phyloP scores from a whole-genome alignment of 495 filamentous ascomycete species.

The Penicillium robsamsonii region DNA sequence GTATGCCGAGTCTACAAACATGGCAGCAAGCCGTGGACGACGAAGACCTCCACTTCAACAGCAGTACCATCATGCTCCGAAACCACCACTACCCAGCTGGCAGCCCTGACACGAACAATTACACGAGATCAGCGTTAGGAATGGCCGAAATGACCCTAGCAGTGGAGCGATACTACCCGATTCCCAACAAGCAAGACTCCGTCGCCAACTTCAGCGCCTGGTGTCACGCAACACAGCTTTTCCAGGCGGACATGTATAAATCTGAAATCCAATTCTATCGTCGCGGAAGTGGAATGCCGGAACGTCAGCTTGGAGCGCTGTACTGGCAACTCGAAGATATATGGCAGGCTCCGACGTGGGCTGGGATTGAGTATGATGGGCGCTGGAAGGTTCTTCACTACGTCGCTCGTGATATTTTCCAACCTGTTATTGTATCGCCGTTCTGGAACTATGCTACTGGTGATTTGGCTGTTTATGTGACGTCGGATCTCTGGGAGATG shows the following conservation, averaged over 20 bases:
- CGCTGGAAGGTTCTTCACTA: constrained; percentile 68
- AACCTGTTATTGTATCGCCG: constrained; percentile 59
- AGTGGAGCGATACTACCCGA: constrained; percentile 59
- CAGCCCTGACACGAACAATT: constrained; percentile 42
- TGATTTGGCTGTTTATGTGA: constrained; percentile 59
- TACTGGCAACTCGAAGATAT: constrained; percentile 74
- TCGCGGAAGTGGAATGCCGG: constrained; percentile 56
- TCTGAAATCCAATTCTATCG: constrained; percentile 66
- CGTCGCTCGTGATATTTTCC: constrained; percentile 58
- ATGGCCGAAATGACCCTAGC: constrained; percentile 66
- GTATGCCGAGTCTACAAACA: constrained; percentile 62
- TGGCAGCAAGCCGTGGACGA: constrained; percentile 56
- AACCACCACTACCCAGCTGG: constrained; percentile 65
- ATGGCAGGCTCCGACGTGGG: constrained; percentile 69
- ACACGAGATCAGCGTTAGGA: constrained; percentile 37
- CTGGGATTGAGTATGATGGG: constrained; percentile 61
- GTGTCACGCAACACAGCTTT: constrained; percentile 65
- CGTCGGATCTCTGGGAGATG: constrained; percentile 42
- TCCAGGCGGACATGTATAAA: constrained; percentile 66
- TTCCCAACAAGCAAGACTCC: constrained; percentile 55
- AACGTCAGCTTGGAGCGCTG: constrained; percentile 60
- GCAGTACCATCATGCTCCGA: constrained; percentile 55
- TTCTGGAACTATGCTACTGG: constrained; percentile 58
- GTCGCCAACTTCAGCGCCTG: constrained; percentile 67
- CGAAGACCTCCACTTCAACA: constrained; percentile 59